Evolutionary conservation across 352 stramenopile species (phyloP).

Genomic region (Phytophthora colocasiae): DNA sequence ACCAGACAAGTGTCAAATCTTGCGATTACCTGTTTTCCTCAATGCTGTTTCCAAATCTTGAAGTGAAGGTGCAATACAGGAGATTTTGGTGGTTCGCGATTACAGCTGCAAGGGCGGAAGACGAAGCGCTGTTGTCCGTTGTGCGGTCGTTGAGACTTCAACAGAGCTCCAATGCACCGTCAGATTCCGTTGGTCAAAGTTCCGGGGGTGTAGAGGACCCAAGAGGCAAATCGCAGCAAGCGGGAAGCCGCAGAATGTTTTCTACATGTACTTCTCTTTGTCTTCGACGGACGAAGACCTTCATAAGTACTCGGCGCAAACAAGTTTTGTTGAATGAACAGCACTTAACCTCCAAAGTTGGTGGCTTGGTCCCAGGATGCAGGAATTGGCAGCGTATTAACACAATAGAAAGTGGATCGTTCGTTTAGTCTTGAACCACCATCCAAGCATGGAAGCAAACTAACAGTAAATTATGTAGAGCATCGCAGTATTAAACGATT

Average conservation of each 20-base stretch:
- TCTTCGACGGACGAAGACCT: not conserved
- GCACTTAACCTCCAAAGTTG: not conserved
- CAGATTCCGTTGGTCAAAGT: conserved; percentile 20
- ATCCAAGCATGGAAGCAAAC: not conserved
- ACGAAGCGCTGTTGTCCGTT: conserved; percentile 17
- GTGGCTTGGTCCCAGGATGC: not conserved
- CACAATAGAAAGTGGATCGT: too few relatives aligned
- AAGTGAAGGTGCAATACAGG: not conserved
- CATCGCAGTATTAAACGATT: conserved; percentile 1
- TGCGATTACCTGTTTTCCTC: too few relatives aligned
- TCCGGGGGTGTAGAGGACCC: conserved; percentile 19
- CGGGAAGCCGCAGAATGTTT: conserved; percentile 14
- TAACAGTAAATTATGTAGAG: not conserved
- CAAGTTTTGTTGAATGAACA: not conserved
- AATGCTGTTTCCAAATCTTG: not conserved
- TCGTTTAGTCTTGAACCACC: too few relatives aligned
- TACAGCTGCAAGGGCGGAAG: conserved; percentile 26
- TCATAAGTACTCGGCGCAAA: not conserved
- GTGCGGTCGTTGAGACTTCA: conserved; percentile 15
- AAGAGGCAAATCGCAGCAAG: conserved; percentile 21
- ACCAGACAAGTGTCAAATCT: too few relatives aligned
- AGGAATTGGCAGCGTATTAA: too few relatives aligned
- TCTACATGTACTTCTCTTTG: not conserved
- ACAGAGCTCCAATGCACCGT: conserved; percentile 8
- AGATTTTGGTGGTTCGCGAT: conserved; percentile 23